Base-by-base conservation (phyloP, 2,329 filamentous ascomycete species). In the Aspergillus arachidicola region DNA sequence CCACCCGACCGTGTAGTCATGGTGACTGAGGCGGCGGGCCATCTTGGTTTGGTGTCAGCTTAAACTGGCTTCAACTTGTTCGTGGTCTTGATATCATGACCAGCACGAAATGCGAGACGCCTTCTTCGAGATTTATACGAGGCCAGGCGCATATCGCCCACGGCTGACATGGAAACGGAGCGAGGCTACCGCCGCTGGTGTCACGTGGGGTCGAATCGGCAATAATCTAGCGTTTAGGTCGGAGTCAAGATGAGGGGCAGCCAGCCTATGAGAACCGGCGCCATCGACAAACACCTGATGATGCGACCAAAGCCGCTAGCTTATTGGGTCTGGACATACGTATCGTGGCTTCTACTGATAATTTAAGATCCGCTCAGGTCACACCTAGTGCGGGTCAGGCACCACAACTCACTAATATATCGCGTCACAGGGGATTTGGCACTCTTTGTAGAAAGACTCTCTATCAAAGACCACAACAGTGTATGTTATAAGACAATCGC, bases 1-100 rank as follows among this genome's bases (percentile, higher is more conserved):
- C 78, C 79, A 81, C 16, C 77, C 80, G 7, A 81, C 73, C 1
- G 72, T 78, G 61, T 81, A 81, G 60, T 70, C 43, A 32, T 60
- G 30, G 7, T 23, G 10, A 11, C 41, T 34, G 19, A 58, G 56
- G 26, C 41, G 56, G 21, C 41, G n/a, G 7, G 38, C 38, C 38
- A 41, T 41, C 38, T 41, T 41, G 38, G 1, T 14, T 6, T 19
- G 46, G 53, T 56, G 53, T 56, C n/a, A 56, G 53, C 32, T 56
- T 6, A 23, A 41, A 34, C 3, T 56, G 32, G 14, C 53, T 30
- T 56, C 30, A 34, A 41, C 36, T 56, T 41, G 38, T 16, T 19
- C 2, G 38, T 41, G 38, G 14, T 14, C 38, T 41, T 19, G 38
- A 41, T 14, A 41, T 41, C 16, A 41, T n/a, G 6, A 41, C 38